Evolutionary conservation across 2,329 filamentous ascomycete genomes (phyloP), one percentile per base, ranked within the genome.

Genomic region (Penicillium sp.): DNA sequence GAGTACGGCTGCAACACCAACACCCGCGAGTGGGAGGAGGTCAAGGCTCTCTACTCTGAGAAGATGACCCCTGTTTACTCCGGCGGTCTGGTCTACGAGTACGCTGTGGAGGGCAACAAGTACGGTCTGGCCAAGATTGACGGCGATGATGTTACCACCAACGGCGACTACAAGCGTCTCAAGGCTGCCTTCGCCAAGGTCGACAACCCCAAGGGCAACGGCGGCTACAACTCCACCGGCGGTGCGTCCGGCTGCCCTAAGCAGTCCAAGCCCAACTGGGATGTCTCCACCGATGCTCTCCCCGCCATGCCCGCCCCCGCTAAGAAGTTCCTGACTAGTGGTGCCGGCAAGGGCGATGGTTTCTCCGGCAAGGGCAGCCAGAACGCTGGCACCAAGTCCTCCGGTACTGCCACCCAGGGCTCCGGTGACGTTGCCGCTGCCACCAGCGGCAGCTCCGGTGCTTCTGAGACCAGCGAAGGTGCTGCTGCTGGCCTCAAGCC

Each of bases 61-160:
- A 70, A 95, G 52, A 97, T 97, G 92, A 90, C 86, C 7, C 61
- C 71, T 14, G 90, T 96, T 63, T 97, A 95, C 81, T 96, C 91
- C 34, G 93, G 93, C 64, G 93, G 93, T 70, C 81, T 99, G 33
- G 88, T 96, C 71, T 99, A 96, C 75, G 91, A 97, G 74, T 99
- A 95, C 77, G 85, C 87, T 9, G 87, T 95, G 73, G 89, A 95
- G 72, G 78, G 79, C 53, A 89, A 84, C 74, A 78, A 84, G 38
- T 97, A 84, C 71, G 92, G 91, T 57, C 84, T 95, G 51, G 89
- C 91, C 66, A 73, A 81, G 50, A 76, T 93, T 64, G 65, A 71
- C 39, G 80, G 78, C 55, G 62, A 71, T 66, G 72, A 70, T 25
- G 79, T 87, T 28, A 74, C 73, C 28, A 80, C 86, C 56, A 72